phyloP scores from a whole-genome alignment of 2,329 filamentous ascomycete genomes.

The Penicillium sp. region DNA sequence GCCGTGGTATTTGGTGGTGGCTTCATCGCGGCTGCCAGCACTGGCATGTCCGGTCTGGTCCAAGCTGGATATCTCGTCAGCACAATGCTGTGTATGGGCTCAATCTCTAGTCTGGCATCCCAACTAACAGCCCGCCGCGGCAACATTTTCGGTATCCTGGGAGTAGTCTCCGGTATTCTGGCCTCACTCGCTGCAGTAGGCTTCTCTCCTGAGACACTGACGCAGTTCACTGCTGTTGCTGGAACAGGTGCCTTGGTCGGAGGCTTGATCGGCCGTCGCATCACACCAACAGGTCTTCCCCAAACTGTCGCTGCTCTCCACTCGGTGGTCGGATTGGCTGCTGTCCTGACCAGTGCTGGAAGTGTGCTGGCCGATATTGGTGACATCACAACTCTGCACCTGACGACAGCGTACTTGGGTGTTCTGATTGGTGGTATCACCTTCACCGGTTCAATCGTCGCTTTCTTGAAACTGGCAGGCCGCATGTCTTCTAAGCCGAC shows the following conservation, averaged over 20 bases:
- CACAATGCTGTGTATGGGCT: constrained; percentile 80
- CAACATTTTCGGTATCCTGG: constrained; percentile 82
- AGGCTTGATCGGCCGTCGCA: constrained; percentile 76
- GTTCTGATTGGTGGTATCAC: constrained; percentile 85
- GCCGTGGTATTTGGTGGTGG: constrained; percentile 76
- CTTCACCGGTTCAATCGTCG: constrained; percentile 87
- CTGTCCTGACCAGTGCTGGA: constrained; percentile 83
- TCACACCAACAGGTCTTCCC: constrained; percentile 82
- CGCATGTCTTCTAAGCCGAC: constrained; percentile 77
- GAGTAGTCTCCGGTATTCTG: constrained; percentile 78
- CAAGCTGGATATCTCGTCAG: constrained; percentile 86
- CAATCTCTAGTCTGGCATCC: constrained; percentile 76
- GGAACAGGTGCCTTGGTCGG: constrained; percentile 68
- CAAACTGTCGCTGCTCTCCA: constrained; percentile 88
- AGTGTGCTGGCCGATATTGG: constrained; percentile 74
- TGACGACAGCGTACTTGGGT: constrained; percentile 82
- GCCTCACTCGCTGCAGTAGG: constrained; percentile 80
- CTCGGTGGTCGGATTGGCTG: constrained; percentile 84
- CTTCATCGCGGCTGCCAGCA: constrained; percentile 74
- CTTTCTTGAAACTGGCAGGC: constrained; percentile 82
- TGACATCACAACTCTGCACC: constrained; percentile 72
- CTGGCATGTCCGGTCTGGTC: constrained; percentile 78
- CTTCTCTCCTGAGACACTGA: constrained; percentile 73
- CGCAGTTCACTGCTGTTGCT: constrained; percentile 77
- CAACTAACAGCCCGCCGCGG: constrained; percentile 81